These are phyloP conservation scores for Colletotrichum melonis DNA, from an alignment of 2,329 filamentous ascomycete species.

Conservation along the genomic window DNA sequence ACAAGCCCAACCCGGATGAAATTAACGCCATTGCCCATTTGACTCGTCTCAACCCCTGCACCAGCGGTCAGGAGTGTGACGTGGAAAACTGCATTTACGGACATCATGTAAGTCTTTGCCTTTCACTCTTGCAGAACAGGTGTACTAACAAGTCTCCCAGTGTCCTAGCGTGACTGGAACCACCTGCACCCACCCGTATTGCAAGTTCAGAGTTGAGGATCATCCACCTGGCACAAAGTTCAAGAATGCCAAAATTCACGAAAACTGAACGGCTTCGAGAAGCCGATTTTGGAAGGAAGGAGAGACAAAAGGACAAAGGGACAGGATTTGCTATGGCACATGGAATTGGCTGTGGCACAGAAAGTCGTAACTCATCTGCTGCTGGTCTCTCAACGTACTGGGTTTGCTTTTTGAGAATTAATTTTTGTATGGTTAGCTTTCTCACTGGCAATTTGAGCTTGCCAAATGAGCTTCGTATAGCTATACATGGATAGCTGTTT, in stretches of 20 bases:
- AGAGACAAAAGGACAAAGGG: background rate
- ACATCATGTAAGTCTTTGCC: conserved; percentile 62
- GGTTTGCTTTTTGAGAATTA: background rate
- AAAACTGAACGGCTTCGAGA: conserved; percentile 41
- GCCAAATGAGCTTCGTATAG: background rate
- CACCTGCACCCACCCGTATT: conserved; percentile 64
- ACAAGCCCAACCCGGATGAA: conserved; percentile 65
- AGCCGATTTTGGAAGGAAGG: background rate
- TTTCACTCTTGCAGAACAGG: background rate
- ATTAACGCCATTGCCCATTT: conserved; percentile 66
- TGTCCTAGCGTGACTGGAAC: conserved; percentile 65
- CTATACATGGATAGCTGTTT: background rate
- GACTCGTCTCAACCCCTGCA: conserved; percentile 68
- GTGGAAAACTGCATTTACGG: conserved; percentile 71
- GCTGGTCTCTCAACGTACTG: background rate
- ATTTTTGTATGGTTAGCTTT: background rate
- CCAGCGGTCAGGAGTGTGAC: conserved; percentile 67
- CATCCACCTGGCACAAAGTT: conserved; percentile 70
- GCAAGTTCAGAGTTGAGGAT: conserved; percentile 63
- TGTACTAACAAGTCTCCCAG: conserved; percentile 44
- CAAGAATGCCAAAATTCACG: conserved; percentile 48
- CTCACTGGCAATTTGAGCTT: background rate
- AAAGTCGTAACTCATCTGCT: background rate
- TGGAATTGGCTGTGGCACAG: background rate
- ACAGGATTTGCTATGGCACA: background rate